These are phyloP conservation scores for Eutypa lata DNA, from an alignment of 2,329 filamentous ascomycete genomes.

Conservation along the genomic window DNA sequence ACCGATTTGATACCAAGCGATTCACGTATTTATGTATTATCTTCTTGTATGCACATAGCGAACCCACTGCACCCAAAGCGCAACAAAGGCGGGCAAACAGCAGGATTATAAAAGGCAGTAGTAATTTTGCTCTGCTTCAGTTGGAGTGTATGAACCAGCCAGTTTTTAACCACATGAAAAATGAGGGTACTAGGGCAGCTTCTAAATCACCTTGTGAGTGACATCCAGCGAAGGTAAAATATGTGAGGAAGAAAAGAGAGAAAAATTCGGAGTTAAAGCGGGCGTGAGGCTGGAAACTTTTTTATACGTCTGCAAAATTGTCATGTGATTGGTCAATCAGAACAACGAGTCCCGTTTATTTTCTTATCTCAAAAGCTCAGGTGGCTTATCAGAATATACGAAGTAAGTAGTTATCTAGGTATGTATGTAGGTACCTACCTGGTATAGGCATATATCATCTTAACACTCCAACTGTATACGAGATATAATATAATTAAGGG, in stretches of 20 bases:
- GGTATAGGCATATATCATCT: too few species aligned
- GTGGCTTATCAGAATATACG: too few species aligned
- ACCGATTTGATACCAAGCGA: neutral
- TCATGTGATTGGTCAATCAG: neutral
- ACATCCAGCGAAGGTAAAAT: constrained; percentile 44
- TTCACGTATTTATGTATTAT: neutral
- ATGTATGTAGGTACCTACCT: too few species aligned
- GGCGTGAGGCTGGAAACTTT: neutral
- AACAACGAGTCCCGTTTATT: too few species aligned
- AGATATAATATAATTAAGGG: too few species aligned
- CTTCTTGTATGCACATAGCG: constrained; percentile 59
- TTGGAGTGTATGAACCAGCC: constrained; percentile 42
- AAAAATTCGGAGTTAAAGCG: neutral
- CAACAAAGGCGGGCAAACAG: constrained; percentile 38
- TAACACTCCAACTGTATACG: too few species aligned
- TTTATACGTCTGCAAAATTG: constrained; percentile 1
- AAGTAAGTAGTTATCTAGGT: too few species aligned
- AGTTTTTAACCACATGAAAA: constrained; percentile 23
- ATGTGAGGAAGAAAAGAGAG: constrained; percentile 36
- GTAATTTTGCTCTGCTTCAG: constrained; percentile 55
- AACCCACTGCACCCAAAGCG: constrained; percentile 53
- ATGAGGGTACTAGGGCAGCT: constrained; percentile 34
- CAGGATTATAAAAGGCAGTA: constrained; percentile 61
- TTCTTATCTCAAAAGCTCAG: too few species aligned
- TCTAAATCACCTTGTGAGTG: constrained; percentile 29